These are phyloP conservation scores for Stenogyne calaminthoides DNA, from an alignment of 305 asterid genomes.

Conservation along the genomic window DNA sequence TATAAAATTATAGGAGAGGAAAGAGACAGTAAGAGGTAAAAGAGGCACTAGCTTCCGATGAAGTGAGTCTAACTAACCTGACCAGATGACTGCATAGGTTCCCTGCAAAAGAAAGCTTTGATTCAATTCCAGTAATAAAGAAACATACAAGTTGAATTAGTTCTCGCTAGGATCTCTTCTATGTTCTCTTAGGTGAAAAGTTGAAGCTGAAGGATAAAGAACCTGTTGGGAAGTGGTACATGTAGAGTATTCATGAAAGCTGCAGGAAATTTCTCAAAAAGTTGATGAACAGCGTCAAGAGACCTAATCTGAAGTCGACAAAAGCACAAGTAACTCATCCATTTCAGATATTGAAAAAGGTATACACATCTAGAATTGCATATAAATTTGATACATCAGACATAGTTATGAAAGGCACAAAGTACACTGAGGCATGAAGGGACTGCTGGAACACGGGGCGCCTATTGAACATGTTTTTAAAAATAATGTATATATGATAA, in stretches of 20 bases:
- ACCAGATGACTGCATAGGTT: slow-evolving; percentile 51
- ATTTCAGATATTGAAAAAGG: not conserved
- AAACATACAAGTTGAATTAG: slow-evolving; percentile 6
- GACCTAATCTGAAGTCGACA: slow-evolving; percentile 81
- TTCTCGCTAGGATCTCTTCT: slow-evolving; percentile 15
- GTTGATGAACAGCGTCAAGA: slow-evolving; percentile 90
- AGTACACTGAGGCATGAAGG: not conserved
- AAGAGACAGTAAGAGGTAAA: slow-evolving; percentile 1
- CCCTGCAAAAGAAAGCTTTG: slow-evolving; percentile 63
- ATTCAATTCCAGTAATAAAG: slow-evolving; percentile 31
- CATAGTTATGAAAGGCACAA: not conserved
- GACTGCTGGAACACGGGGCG: not conserved
- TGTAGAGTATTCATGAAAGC: slow-evolving; percentile 93
- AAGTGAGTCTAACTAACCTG: slow-evolving; percentile 56
- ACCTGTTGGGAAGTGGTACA: slow-evolving; percentile 70
- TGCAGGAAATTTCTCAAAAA: slow-evolving; percentile 86
- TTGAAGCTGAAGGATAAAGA: slow-evolving; percentile 27
- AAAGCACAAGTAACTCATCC: slow-evolving; percentile 22
- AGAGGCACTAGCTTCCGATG: slow-evolving; percentile 15
- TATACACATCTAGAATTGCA: not conserved
- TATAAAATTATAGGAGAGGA: slow-evolving; percentile 15
- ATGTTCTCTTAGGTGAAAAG: slow-evolving; percentile 8
- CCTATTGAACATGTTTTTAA: not conserved
- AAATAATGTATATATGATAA: not conserved
- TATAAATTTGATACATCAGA: not conserved